Percentiles rank a stretch among this genome's conserved stretches.
phyloP scores from a whole-genome alignment of 2,329 filamentous ascomycete species.

The Hypoxylon sp. region DNA sequence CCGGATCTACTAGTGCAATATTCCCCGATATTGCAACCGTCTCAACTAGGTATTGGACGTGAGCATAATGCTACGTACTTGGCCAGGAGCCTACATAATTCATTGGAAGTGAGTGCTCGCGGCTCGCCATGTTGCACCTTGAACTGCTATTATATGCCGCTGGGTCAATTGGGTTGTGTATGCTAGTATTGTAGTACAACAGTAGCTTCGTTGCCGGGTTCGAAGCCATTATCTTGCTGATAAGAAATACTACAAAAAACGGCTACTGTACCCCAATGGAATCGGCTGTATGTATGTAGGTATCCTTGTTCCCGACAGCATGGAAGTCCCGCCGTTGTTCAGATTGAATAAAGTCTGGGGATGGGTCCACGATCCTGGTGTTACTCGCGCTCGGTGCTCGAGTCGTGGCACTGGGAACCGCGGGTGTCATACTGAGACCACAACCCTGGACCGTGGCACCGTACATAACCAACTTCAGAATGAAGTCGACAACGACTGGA shows the following conservation, averaged over 20 bases:
- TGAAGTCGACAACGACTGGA: conserved; percentile 38
- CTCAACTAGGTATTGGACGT: conserved; percentile 33
- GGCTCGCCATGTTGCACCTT: conserved; percentile 40
- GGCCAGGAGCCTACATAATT: conserved; percentile 18
- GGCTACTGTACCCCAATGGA: conserved; percentile 12
- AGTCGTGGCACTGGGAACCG: conserved; percentile 37
- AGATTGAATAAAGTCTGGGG: conserved; percentile 44
- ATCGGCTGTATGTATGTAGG: conserved; percentile 16
- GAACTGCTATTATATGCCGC: conserved; percentile 4
- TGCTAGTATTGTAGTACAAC: conserved; percentile 26
- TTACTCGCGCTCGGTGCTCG: conserved; percentile 34
- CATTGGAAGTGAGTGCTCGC: conserved; percentile 27
- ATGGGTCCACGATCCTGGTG: conserved; percentile 29
- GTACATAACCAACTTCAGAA: conserved; percentile 18
- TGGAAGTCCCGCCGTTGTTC: conserved; percentile 43
- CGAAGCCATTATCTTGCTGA: conserved; percentile 28
- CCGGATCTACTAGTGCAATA: conserved; percentile 23
- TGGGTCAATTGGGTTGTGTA: conserved; percentile 33
- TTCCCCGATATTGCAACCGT: conserved; percentile 34
- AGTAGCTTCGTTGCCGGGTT: conserved; percentile 25
- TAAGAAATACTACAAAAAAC: conserved; percentile 12
- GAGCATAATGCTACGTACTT: conserved; percentile 32
- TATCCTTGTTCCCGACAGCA: conserved; percentile 43
- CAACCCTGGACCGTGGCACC: conserved; percentile 25
- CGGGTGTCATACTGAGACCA: conserved; percentile 37